phyloP scores from a whole-genome alignment of 257 asterid genomes.

The Paraleonurus japonicus region DNA sequence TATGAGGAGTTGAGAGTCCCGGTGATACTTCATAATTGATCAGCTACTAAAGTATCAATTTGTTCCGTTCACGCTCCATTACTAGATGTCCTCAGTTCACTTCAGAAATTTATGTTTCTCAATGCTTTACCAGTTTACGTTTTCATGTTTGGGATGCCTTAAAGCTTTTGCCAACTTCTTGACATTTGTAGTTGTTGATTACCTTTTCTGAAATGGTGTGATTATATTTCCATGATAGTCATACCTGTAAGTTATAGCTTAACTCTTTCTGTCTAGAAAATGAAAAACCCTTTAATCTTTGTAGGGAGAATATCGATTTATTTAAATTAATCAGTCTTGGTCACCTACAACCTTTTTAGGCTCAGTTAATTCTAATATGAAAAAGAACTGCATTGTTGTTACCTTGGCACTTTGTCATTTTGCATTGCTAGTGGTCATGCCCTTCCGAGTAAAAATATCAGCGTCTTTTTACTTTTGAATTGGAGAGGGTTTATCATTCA shows the following conservation, averaged over 20 bases:
- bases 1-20: slow-evolving; percentile 1
- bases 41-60: slow-evolving; percentile 2
- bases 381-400: background rate
- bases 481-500: background rate
- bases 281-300: background rate
- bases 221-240: background rate
- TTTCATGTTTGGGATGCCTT: background rate
- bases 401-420: background rate
- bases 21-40: slow-evolving; percentile 5
- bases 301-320: background rate
- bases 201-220: background rate
- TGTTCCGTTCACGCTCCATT: background rate
- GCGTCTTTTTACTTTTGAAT: background rate
- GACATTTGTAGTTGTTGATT: background rate
- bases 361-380: background rate
- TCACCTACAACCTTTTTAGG: background rate
- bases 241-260: background rate
- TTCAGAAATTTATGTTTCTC: background rate
- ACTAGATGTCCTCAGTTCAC: background rate
- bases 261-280: background rate
- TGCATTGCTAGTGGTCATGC: too few relatives aligned
- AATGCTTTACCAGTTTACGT: background rate
- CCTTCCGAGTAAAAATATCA: background rate
- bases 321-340: background rate
- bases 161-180: background rate